Evolutionary conservation across 1,284 basidiomycete species (phyloP), one percentile per base, ranked within the genome.

Genomic region (Trichosporon coremiiforme): DNA sequence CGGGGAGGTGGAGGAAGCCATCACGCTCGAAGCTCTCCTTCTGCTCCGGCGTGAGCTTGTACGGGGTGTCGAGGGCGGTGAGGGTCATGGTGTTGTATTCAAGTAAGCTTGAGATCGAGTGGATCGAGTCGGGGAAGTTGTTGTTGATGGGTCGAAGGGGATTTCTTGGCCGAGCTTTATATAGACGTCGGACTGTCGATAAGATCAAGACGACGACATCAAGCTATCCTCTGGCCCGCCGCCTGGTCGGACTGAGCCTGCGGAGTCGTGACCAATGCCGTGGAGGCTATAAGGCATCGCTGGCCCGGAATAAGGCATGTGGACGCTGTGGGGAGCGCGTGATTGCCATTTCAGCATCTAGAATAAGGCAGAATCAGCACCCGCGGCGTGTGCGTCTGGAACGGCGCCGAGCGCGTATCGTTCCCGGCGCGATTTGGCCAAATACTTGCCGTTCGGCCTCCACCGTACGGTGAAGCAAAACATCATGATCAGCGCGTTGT

Each of bases 1-100:
- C 74, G 15, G 70, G 55, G 35, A 79, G 68, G 57, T 76, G 68
- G 53, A 78, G 73, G 70, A 72, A 79, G 50, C 77, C 77, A 41
- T 77, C 70, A 15, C 64, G 36, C 53, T 71, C 67, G 64, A 74
- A 79, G 17, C 70, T 69, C 8, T 47, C 66, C 13, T 65, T 25
- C 70, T 77, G 76, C 22, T 65, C 68, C 5, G 69, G 64, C 2
- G 68, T 67, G 47, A 76, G 75, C 33, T 41, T 65, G 68, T 76
- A 76, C 13, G 65, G 68, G 25, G 45, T 70, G 67, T 74, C 70
- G 65, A 68, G 73, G 66, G 57, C 62, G 17, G 62, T 22, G 25
- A 62, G 33, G 31, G 47, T 55, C 45, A 57, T 55, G 13, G 17
- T 60, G 29, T 15, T 2, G 4, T 33, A 13, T 22, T 60, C 31